Evolutionary conservation across 352 stramenopile genomes (phyloP).

Genomic region (Stramenopiles sp.): DNA sequence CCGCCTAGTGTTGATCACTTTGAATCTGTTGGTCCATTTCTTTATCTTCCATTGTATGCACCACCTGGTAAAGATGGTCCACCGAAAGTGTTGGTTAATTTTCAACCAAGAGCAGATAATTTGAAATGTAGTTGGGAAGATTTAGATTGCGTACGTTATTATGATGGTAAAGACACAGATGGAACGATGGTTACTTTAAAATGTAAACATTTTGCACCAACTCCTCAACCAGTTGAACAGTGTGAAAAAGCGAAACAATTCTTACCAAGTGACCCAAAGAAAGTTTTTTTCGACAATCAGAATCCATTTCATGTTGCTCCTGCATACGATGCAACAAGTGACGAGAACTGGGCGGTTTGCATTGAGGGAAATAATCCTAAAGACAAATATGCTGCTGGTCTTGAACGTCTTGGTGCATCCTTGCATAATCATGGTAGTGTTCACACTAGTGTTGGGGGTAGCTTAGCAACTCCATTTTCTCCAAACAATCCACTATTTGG

Average conservation of each 20-base stretch:
- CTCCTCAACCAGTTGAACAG: neutral
- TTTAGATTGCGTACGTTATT: neutral
- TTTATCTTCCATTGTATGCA: neutral
- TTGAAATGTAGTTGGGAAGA: neutral
- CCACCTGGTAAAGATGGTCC: neutral
- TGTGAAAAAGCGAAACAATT: neutral
- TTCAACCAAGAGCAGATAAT: neutral
- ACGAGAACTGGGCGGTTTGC: neutral
- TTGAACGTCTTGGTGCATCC: neutral
- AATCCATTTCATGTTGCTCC: neutral
- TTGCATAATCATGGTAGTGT: neutral
- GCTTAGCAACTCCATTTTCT: neutral
- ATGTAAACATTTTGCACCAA: neutral
- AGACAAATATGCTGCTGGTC: neutral
- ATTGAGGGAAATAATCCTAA: neutral
- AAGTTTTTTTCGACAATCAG: neutral
- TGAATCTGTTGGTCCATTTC: neutral
- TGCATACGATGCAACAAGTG: neutral
- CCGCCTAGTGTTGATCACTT: too few relatives aligned
- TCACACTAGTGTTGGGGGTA: neutral
- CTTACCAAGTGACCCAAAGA: neutral
- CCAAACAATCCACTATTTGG: neutral
- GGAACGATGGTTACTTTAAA: neutral
- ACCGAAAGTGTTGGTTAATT: neutral
- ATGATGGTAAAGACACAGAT: neutral